phyloP scores from a whole-genome alignment of 441 rosid species.

The Sinapis alba region DNA sequence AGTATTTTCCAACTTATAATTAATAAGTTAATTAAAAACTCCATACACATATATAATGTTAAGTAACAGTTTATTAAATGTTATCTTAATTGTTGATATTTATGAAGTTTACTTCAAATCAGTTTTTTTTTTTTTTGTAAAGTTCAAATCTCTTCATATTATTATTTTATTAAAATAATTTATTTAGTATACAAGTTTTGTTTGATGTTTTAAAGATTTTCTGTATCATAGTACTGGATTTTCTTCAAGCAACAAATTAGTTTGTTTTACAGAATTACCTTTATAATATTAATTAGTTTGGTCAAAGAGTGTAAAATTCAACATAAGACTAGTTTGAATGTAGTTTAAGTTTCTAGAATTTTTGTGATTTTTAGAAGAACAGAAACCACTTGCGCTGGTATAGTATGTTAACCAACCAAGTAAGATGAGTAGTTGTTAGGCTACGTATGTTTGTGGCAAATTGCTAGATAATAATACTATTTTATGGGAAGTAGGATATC shows the following conservation, averaged over 20 bases:
- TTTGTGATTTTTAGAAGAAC: slow-evolving; percentile 2
- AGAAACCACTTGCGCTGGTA: slow-evolving; percentile 5
- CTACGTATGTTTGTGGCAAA: slow-evolving; percentile 28
- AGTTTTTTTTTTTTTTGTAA: not conserved
- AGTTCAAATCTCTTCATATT: not conserved
- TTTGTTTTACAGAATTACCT: not conserved
- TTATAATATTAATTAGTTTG: not conserved
- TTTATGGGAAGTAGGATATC: slow-evolving; percentile 15
- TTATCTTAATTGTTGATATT: not conserved
- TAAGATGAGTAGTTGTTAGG: not conserved
- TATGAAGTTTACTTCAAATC: not conserved
- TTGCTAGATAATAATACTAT: not conserved
- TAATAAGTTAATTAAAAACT: not conserved
- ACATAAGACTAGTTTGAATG: not conserved
- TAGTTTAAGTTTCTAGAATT: slow-evolving; percentile 14
- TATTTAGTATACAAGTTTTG: not conserved
- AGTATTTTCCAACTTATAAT: not conserved
- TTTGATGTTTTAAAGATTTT: not conserved
- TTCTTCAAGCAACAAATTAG: no score
- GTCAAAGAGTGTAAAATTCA: slow-evolving; percentile 1
- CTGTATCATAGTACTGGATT: not conserved
- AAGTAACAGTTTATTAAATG: not conserved
- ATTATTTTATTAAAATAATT: not conserved
- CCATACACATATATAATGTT: not conserved
- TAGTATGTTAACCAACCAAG: slow-evolving; percentile 19